Evolutionary conservation across 257 asterid genomes (phyloP), one percentile per base, ranked within the genome.

Genomic region (Agastache rugosa): DNA sequence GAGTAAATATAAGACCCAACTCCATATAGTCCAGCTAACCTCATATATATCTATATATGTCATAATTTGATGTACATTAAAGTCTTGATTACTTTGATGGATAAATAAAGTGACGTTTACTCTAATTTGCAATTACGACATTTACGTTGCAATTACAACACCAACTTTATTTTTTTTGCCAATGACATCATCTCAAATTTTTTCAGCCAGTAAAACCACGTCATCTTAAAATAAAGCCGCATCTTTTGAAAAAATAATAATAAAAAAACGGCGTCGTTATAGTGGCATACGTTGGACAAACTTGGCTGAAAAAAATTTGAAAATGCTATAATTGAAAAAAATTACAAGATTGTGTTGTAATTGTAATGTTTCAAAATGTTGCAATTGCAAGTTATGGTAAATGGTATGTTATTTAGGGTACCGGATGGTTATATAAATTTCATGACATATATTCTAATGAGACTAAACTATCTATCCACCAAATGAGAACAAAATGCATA

Each of bases 1-100:
- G 74, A 71, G 45, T 50, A n/a, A 55, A 6, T 51, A 15, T 1
- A 70, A 63, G 72, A 60, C 53, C 58, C 17, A 16, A 68, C 19
- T 11, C 62, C 74, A 44, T 27, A 60, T 67, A 68, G 22, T 19
- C 23, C 41, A 67, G 25, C 73, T 65, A 41, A 11, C 37, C 10
- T 17, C 61, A 54, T 12, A 15, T 35, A 34, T 0, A 56, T 0
- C 23, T 22, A 20, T 22, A 8, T 19, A 20, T n/a, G 11, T 9
- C 62, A 22, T 25, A 56, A 7, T 53, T 19, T 53, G 29, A 23
- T 6, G 15, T 8, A 19, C 60, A 48, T 3, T 48, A 48, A 48
- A 48, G 22, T 48, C 51, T 45, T 45, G 4, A 42, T 45, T 45
- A 12, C 19, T 12, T 0, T 15, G 17, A 16, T n/a, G 8, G 6